Conservation (phyloP, 495 filamentous ascomycete genomes). For the Podospora pseudopauciseta region DNA sequence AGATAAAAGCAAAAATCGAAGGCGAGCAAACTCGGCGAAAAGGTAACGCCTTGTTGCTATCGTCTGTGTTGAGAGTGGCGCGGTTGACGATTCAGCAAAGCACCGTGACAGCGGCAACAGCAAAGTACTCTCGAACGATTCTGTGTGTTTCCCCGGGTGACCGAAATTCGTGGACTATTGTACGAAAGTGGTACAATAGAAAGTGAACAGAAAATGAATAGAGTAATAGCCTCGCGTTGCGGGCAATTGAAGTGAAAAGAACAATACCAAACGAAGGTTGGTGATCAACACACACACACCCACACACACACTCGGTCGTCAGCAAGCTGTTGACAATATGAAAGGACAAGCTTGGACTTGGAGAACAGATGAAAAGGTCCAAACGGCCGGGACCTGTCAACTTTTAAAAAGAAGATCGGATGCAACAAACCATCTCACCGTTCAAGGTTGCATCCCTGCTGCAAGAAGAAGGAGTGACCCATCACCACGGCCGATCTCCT, state of each 20-base stretch:
- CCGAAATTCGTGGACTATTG: not conserved
- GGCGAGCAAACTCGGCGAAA: too few relatives aligned
- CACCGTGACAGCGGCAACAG: not conserved
- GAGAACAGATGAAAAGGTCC: slow-evolving; percentile 9
- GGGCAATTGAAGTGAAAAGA: not conserved
- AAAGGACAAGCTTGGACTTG: not conserved
- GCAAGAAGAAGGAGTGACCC: slow-evolving; percentile 5
- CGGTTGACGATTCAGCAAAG: not conserved
- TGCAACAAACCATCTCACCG: slow-evolving; percentile 6
- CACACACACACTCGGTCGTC: slow-evolving; percentile 13
- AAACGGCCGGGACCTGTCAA: not conserved
- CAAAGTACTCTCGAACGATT: not conserved
- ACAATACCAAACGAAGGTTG: slow-evolving; percentile 15
- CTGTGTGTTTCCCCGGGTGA: not conserved
- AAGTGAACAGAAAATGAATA: slow-evolving; percentile 9
- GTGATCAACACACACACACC: slow-evolving; percentile 13
- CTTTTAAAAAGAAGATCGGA: slow-evolving; percentile 4
- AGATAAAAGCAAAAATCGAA: not conserved
- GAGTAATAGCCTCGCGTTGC: not conserved
- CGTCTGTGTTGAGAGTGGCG: not conserved
- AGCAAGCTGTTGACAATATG: slow-evolving; percentile 4
- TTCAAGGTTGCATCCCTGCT: slow-evolving; percentile 4
- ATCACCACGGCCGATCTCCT: slow-evolving; percentile 2
- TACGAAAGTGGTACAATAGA: not conserved
- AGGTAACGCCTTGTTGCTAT: not conserved